A percentile compares a stretch with the other conserved stretches of the same genome.
Evolutionary conservation across 2,329 filamentous ascomycete genomes (phyloP).

Genomic region (Nakataea oryzae): DNA sequence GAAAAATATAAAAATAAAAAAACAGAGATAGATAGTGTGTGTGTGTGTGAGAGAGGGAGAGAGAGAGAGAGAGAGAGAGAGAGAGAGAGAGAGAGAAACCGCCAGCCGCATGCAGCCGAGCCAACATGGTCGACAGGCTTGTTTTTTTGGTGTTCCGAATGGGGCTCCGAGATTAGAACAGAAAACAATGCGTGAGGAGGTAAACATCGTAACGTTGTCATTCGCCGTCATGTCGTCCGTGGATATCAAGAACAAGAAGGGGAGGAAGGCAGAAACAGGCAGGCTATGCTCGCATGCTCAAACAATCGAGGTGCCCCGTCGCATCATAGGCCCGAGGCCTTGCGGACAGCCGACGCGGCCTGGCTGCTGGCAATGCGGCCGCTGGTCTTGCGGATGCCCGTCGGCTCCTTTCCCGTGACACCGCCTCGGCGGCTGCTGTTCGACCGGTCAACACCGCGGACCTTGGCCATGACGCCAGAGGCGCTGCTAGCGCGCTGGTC

Average conservation of each 20-base stretch:
- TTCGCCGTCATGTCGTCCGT: neutral
- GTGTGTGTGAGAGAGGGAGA: too few species aligned
- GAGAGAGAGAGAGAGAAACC: neutral
- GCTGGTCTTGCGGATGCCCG: conserved; percentile 54
- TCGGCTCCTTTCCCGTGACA: conserved; percentile 38
- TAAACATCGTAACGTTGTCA: neutral
- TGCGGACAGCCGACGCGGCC: conserved; percentile 33
- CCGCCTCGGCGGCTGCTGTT: conserved; percentile 45
- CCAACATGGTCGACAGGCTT: neutral
- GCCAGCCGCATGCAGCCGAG: neutral
- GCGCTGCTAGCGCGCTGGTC: conserved; percentile 38
- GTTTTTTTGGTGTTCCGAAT: neutral
- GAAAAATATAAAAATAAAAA: too few species aligned
- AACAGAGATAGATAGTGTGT: too few species aligned
- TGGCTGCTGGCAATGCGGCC: conserved; percentile 50
- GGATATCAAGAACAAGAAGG: neutral
- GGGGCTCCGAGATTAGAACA: neutral
- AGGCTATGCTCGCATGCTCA: neutral
- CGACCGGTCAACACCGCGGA: conserved; percentile 33
- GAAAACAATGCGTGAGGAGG: neutral
- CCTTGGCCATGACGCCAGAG: conserved; percentile 50
- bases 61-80: too few species aligned
- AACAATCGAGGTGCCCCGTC: neutral
- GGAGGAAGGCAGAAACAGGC: neutral
- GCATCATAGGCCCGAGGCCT: conserved; percentile 33